Base-by-base conservation (phyloP, 2,329 filamentous ascomycete species). In the Elsinoe arachidis region DNA sequence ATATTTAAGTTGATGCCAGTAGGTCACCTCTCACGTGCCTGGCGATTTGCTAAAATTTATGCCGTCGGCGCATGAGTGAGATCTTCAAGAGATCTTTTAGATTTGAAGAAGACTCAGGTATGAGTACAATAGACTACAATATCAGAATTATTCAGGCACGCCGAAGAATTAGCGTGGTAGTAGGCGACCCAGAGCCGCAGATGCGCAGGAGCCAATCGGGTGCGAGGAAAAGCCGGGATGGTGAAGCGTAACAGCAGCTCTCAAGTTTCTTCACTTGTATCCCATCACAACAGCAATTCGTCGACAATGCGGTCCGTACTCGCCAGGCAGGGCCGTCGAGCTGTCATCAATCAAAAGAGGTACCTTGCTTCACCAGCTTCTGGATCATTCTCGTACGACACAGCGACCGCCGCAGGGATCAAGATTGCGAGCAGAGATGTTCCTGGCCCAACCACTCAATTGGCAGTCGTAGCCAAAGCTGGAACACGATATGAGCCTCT, bases 391-490 rank as follows among this genome's bases (percentile, higher is more conserved):
- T 84, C 87, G 73, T 99, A 95, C 78, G 86, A 96, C 77, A 84
- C 87, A 62, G 82, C 87, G 70, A 88, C 95, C 75, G 83, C 88
- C 73, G 83, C 85, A 72, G 92, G 92, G 69, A 79, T 97, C 76
- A 96, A 96, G 81, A 82, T 95, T 67, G 91, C 92, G 70, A 88
- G 88, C 77, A 85, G 92, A 78, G 91, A 97, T 74, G 80, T 89
- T 69, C 82, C 88, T 62, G 89, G 90, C 62, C 88, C 90, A 64
- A 95, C 92, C 61, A 90, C 91, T 61, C 95, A 90, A 70, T 81
- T 99, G 64, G 90, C 91, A 58, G 76, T 99, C 63, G 89, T 99
- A 71, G 84, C 91, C 65, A 96, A 95, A 80, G 93, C 90, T 62
- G 93, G 93, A 69, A 95, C 92, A 63, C 82, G 93, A 74, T 97